A percentile compares a stretch with the other conserved stretches of the same genome.
Conservation (phyloP, 768 basidiomycete species). For the Boletus coccyginus region DNA sequence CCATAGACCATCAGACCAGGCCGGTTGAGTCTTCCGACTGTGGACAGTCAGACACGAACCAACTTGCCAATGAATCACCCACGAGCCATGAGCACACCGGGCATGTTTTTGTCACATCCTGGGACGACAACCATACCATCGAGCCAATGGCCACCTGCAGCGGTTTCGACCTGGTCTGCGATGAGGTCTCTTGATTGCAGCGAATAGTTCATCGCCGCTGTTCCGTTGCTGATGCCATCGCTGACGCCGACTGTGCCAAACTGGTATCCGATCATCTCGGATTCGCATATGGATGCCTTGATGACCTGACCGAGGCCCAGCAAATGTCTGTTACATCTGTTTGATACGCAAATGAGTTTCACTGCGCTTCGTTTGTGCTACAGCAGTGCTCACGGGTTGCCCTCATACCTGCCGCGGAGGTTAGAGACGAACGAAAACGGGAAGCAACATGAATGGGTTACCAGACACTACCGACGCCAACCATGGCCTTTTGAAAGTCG, state of each 20-base stretch:
- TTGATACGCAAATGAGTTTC: not conserved
- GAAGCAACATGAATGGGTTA: constrained; percentile 38
- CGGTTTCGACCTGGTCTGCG: constrained; percentile 95
- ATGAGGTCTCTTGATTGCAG: constrained; percentile 97
- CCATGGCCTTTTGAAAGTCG: constrained; percentile 96
- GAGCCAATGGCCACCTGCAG: constrained; percentile 95
- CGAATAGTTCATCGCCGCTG: constrained; percentile 91
- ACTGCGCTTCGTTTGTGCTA: not conserved
- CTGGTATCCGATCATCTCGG: constrained; percentile 89
- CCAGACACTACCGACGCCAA: constrained; percentile 97
- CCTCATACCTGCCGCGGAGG: constrained; percentile 78
- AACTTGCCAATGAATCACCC: constrained; percentile 33
- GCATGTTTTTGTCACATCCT: constrained; percentile 99
- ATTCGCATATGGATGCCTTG: constrained; percentile 70
- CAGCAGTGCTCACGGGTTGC: constrained; percentile 78
- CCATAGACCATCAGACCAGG: constrained; percentile 98
- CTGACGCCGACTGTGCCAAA: constrained; percentile 98
- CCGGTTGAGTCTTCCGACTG: constrained; percentile 92
- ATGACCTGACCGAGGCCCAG: constrained; percentile 85
- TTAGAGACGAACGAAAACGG: constrained; percentile 9
- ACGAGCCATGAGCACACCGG: constrained; percentile 98
- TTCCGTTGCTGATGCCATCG: constrained; percentile 99
- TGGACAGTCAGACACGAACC: constrained; percentile 8
- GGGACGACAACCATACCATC: constrained; percentile 98
- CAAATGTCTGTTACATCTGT: constrained; percentile 92